Evolutionary conservation across 495 filamentous ascomycete genomes (phyloP).

Genomic region (Schizothecium vesticola): DNA sequence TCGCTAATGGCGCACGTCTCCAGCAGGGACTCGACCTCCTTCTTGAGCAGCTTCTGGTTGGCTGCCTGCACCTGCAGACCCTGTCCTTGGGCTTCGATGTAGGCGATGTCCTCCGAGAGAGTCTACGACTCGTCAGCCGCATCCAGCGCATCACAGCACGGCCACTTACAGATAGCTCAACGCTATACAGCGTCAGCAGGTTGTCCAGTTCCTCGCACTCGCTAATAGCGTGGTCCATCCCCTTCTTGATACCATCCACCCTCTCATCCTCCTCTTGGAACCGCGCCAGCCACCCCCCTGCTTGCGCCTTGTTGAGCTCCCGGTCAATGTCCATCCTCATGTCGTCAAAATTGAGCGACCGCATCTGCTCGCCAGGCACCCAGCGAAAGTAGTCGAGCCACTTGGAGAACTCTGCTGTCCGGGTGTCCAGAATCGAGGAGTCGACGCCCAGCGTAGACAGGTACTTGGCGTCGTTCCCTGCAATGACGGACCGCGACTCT

Average conservation of each 20-base stretch:
- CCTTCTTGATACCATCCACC: conserved; percentile 70
- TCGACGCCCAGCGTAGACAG: conserved; percentile 73
- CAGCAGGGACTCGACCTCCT: conserved; percentile 74
- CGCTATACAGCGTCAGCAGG: conserved; percentile 84
- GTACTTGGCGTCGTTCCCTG: conserved; percentile 72
- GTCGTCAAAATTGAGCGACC: conserved; percentile 69
- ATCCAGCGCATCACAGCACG: neutral
- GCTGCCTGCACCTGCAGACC: conserved; percentile 94
- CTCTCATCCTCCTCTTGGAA: conserved; percentile 87
- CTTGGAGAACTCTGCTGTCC: conserved; percentile 61
- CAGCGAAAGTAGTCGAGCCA: conserved; percentile 85
- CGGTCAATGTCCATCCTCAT: conserved; percentile 77
- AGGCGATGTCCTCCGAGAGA: conserved; percentile 88
- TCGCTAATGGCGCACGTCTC: conserved; percentile 82
- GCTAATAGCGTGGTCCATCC: conserved; percentile 81
- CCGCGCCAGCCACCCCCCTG: conserved; percentile 84
- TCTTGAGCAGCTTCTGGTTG: conserved; percentile 91
- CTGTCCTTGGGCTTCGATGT: conserved; percentile 94
- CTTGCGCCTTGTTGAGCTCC: conserved; percentile 84
- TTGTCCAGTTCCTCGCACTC: conserved; percentile 97
- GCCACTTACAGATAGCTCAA: conserved; percentile 78
- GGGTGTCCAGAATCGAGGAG: conserved; percentile 58
- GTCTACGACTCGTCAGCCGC: conserved; percentile 59
- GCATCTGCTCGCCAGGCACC: conserved; percentile 65
- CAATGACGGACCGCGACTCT: conserved; percentile 53